Evolutionary conservation across 352 stramenopile genomes (phyloP).

Genomic region (Vaucheria bursata): DNA sequence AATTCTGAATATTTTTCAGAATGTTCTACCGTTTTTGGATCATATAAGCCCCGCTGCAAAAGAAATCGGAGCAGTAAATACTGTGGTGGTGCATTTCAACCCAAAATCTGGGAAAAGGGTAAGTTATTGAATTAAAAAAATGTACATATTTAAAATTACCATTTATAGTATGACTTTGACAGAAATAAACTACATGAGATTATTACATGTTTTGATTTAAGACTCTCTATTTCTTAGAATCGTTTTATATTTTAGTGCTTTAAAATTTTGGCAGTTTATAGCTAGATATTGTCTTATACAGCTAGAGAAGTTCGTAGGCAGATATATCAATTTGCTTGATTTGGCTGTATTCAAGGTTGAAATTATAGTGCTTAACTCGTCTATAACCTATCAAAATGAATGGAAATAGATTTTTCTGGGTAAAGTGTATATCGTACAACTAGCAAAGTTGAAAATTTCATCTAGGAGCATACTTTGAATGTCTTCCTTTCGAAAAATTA

Average conservation of each 20-base stretch:
- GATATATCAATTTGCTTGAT: too few relatives aligned
- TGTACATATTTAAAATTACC: neutral
- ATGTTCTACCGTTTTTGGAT: conserved; percentile 84
- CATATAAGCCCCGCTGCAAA: conserved; percentile 78
- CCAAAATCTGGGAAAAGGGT: conserved; percentile 54
- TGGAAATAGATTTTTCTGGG: neutral
- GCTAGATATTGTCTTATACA: too few relatives aligned
- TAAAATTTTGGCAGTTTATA: too few relatives aligned
- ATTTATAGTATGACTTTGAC: neutral
- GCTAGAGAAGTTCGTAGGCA: too few relatives aligned
- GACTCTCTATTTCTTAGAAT: too few relatives aligned
- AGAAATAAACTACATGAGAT: neutral
- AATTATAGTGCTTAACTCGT: neutral
- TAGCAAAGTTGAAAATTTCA: neutral
- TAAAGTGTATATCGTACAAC: neutral
- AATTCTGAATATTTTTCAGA: too few relatives aligned
- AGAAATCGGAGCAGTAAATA: conserved; percentile 98
- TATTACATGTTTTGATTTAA: too few relatives aligned
- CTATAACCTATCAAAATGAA: conserved; percentile 1
- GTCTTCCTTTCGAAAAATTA: too few relatives aligned
- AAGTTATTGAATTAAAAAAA: conserved; percentile 44
- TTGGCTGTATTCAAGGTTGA: neutral
- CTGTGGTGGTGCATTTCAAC: conserved; percentile 63
- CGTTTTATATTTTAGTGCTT: too few relatives aligned
- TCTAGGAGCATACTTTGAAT: too few relatives aligned